phyloP scores from a whole-genome alignment of 2,329 filamentous ascomycete genomes.

The Escovopsis sp. region DNA sequence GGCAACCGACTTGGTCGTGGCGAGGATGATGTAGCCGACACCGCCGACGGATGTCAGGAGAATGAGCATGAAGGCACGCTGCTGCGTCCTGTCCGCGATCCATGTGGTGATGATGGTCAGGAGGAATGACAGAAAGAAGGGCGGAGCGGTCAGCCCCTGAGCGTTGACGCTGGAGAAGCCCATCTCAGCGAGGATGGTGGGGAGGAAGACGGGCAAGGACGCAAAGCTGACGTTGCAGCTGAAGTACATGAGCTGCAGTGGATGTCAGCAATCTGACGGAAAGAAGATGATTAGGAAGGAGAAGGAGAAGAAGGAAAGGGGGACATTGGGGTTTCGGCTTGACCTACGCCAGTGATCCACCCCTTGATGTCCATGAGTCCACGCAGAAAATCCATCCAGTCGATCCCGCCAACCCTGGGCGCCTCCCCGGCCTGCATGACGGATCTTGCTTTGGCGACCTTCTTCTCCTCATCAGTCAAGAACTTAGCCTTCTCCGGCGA shows the following conservation, averaged over 20 bases:
- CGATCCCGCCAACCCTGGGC: slow-evolving; percentile 6
- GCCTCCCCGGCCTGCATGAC: slow-evolving; percentile 10
- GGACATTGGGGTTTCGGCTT: too few relatives aligned
- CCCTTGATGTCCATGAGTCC: slow-evolving; percentile 20
- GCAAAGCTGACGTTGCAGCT: slow-evolving; percentile 25
- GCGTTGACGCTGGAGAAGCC: slow-evolving; percentile 24
- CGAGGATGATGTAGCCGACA: slow-evolving; percentile 18
- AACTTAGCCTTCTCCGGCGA: slow-evolving; percentile 15
- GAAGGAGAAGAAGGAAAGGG: too few relatives aligned
- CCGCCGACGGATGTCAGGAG: slow-evolving; percentile 10
- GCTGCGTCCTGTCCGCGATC: slow-evolving; percentile 20
- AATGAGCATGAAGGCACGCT: slow-evolving; percentile 20
- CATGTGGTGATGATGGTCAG: slow-evolving; percentile 16
- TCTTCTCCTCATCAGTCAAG: slow-evolving; percentile 14
- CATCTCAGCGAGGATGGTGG: slow-evolving; percentile 25
- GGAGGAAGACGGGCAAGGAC: slow-evolving; percentile 25
- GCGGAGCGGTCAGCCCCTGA: slow-evolving; percentile 26
- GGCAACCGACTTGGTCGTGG: slow-evolving; percentile 11
- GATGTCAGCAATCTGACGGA: slow-evolving; percentile 5
- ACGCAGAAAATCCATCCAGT: slow-evolving; percentile 18
- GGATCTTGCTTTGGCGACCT: slow-evolving; percentile 9
- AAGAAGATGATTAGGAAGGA: background rate
- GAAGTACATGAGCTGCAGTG: slow-evolving; percentile 24
- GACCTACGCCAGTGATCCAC: slow-evolving; percentile 8
- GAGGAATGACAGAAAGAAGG: slow-evolving; percentile 25